Evolutionary conservation across 2,329 filamentous ascomycete species (phyloP).

Genomic region (Alternaria longipes): DNA sequence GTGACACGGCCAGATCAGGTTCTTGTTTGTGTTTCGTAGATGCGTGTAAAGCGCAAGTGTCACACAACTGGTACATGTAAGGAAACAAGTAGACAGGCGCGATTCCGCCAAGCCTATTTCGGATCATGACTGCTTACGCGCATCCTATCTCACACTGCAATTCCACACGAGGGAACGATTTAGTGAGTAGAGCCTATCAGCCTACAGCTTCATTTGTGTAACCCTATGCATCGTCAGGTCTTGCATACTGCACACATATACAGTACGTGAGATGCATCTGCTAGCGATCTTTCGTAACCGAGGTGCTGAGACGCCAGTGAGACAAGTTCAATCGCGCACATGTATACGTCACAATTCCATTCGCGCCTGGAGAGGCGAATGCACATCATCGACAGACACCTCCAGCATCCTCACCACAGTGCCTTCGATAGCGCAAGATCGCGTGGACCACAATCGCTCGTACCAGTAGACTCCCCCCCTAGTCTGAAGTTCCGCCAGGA

Average conservation of each 20-base stretch:
- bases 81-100: background rate
- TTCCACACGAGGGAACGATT: background rate
- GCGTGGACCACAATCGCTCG: background rate
- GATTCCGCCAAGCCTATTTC: slow-evolving; percentile 7
- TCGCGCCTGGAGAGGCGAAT: slow-evolving; percentile 12
- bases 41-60: background rate
- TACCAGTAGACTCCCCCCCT: background rate
- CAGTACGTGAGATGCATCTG: slow-evolving; percentile 7
- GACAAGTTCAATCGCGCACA: slow-evolving; percentile 20
- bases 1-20: slow-evolving; percentile 15
- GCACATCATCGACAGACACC: slow-evolving; percentile 6
- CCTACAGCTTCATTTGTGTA: background rate
- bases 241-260: slow-evolving; percentile 2
- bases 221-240: background rate
- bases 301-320: slow-evolving; percentile 44
- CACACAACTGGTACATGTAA: background rate
- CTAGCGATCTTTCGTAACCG: slow-evolving; percentile 7
- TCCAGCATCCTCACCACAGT: background rate
- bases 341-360: slow-evolving; percentile 36
- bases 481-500: slow-evolving; percentile 2
- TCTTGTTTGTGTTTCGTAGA: background rate
- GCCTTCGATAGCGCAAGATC: background rate
- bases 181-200: background rate
- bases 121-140: slow-evolving; percentile 1
- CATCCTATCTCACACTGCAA: background rate